These are phyloP conservation scores for Pseudocercospora pini-densiflorae DNA, from an alignment of 2,329 filamentous ascomycete species.

Conservation along the genomic window DNA sequence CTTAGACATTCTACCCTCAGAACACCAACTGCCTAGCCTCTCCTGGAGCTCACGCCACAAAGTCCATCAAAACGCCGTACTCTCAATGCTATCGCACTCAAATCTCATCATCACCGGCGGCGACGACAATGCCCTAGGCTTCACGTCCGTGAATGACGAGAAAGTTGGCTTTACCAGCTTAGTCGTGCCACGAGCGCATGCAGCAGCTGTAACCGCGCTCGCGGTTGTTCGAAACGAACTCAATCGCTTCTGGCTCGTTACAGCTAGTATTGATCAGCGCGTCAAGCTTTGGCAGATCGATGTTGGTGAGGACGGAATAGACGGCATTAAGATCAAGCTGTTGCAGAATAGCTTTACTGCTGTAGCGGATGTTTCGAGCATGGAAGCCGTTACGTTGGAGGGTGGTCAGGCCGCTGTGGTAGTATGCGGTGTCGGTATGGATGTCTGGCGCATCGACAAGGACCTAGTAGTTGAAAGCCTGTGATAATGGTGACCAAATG, in stretches of 20 bases:
- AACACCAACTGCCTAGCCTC: too few species aligned
- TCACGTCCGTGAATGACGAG: slow-evolving; percentile 49
- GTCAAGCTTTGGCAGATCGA: slow-evolving; percentile 52
- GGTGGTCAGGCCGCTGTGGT: slow-evolving; percentile 37
- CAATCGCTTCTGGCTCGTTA: slow-evolving; percentile 27
- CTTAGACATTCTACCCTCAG: slow-evolving; percentile 49
- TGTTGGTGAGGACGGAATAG: slow-evolving; percentile 31
- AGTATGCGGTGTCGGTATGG: slow-evolving; percentile 56
- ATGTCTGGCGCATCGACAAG: slow-evolving; percentile 42
- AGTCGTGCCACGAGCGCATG: slow-evolving; percentile 65
- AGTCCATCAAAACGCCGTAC: slow-evolving; percentile 83
- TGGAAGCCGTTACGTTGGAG: slow-evolving; percentile 46
- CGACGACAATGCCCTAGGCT: slow-evolving; percentile 81
- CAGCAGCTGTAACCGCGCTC: slow-evolving; percentile 68
- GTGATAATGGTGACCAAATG: neutral
- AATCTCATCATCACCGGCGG: slow-evolving; percentile 73
- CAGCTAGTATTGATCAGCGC: slow-evolving; percentile 53
- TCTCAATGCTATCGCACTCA: slow-evolving; percentile 51
- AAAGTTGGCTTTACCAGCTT: slow-evolving; percentile 36
- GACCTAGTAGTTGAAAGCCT: neutral
- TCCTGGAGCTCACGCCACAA: slow-evolving; percentile 44
- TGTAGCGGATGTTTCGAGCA: slow-evolving; percentile 60
- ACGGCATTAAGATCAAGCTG: slow-evolving; percentile 41
- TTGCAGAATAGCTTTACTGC: slow-evolving; percentile 47
- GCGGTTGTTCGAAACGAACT: slow-evolving; percentile 45